Conservation (phyloP, 495 filamentous ascomycete species). For the Xylaria longipes region DNA sequence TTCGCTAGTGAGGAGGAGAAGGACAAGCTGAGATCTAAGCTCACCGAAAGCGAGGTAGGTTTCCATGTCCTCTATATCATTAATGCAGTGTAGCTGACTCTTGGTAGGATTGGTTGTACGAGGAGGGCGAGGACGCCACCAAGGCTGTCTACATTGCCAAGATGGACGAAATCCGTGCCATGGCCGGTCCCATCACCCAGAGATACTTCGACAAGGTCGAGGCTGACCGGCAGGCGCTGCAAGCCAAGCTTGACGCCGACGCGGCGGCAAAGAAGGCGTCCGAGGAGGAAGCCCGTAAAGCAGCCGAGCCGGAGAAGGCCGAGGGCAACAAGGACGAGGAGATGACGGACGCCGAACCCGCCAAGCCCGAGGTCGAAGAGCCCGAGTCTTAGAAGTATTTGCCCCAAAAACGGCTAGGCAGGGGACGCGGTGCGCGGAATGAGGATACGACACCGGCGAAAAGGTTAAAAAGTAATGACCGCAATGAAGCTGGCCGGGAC, state of each 20-base stretch:
- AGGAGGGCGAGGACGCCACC: conserved; percentile 93
- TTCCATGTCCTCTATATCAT: not conserved
- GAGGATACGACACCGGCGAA: not conserved
- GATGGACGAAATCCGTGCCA: conserved; percentile 91
- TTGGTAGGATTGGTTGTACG: conserved; percentile 93
- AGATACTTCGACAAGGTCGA: conserved; percentile 94
- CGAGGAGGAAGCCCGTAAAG: conserved; percentile 65
- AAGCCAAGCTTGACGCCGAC: conserved; percentile 80
- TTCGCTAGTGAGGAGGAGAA: conserved; percentile 95
- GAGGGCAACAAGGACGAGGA: conserved; percentile 56
- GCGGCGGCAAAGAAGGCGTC: conserved; percentile 79
- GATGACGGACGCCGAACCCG: conserved; percentile 62
- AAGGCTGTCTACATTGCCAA: conserved; percentile 93
- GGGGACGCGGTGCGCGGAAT: not conserved
- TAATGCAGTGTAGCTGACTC: conserved; percentile 27
- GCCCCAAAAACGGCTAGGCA: not conserved
- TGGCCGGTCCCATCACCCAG: conserved; percentile 91
- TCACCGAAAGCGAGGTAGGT: conserved; percentile 82
- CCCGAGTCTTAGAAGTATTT: conserved; percentile 39
- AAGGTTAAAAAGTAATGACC: conserved; percentile 22
- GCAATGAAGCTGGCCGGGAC: conserved; percentile 6
- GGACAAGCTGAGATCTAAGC: conserved; percentile 77
- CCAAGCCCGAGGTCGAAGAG: conserved; percentile 52
- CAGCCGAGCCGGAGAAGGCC: conserved; percentile 53
- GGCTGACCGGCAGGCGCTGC: conserved; percentile 79